Evolutionary conservation across 805 yeast genomes (phyloP), one percentile per base, ranked within the genome.

Genomic region (Hanseniaspora valbyensis): DNA sequence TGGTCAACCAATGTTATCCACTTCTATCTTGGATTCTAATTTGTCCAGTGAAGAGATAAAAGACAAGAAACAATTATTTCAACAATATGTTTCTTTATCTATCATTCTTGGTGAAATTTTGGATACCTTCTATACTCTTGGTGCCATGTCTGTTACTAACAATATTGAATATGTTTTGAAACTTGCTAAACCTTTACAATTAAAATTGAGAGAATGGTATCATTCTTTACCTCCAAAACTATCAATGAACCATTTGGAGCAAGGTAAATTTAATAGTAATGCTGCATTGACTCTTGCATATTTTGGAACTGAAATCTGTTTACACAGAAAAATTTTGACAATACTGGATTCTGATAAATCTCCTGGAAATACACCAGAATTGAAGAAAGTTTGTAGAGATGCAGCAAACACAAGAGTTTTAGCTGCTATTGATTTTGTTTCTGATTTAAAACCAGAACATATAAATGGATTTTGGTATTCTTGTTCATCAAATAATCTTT

Each of bases 391-490:
- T 1, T 87, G 96, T 61, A 73, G 95, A 39, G 71, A 81, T 26
- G 95, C 96, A 0, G 96, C 96, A 1, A 78, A 74, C 52, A 82
- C 94, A 1, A 70, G 97, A 59, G 69, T 89, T 16, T 66, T 76
- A 7, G 95, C 95, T 0, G 85, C 95, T 0, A 76, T 84, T 54
- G 92, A 83, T 49, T 83, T 86, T 63, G 80, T 85, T 9, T 69
- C 81, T 44, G 81, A 78, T 53, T 70, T 89, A 62, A 81, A 80
- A 57, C 81, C 83, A 9, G 95, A 87, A 57, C 95, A 87, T 59
- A 72, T 86, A 43, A 89, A 81, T 61, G 78, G 95, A 10, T 88
- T 87, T 63, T 89, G 96, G 96, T 92, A 85, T 65, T 77, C 88
- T 1, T 77, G 88, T 1, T 76, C 95, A 0, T 73, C 92, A 0